A percentile compares a stretch with the other conserved stretches of the same genome.
Evolutionary conservation across 495 filamentous ascomycete genomes (phyloP).

Genomic region (Apiosordaria backusii): DNA sequence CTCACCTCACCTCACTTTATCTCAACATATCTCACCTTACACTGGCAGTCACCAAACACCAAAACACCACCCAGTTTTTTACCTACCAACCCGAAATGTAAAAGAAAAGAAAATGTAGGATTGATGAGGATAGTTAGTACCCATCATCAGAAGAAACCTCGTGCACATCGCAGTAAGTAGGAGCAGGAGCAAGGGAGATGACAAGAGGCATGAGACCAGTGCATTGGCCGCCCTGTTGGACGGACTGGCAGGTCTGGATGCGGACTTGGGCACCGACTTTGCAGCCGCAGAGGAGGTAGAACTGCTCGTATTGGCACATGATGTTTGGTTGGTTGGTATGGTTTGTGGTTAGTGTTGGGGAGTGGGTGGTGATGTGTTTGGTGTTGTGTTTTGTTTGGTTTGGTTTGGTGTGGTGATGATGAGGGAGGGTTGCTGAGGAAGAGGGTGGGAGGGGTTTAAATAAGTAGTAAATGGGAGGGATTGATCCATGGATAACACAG

Average conservation of each 20-base stretch:
- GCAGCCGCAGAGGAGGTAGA: background rate
- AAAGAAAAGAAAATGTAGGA: background rate
- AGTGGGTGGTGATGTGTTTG: background rate
- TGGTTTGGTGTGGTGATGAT: background rate
- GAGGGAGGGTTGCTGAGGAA: background rate
- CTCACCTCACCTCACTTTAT: too few species aligned
- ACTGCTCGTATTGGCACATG: background rate
- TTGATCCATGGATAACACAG: background rate
- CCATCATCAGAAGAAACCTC: background rate
- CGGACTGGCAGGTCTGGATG: background rate
- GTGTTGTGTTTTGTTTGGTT: background rate
- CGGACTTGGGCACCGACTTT: background rate
- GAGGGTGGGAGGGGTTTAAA: background rate
- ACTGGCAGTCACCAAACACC: background rate
- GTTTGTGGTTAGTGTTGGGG: background rate
- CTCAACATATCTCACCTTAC: too few species aligned
- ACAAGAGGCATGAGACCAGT: background rate
- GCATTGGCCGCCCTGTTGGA: background rate
- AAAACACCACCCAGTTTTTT: background rate
- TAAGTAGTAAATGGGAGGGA: background rate
- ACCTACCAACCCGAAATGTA: background rate
- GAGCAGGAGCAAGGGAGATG: background rate
- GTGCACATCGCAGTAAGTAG: background rate
- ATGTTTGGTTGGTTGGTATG: background rate
- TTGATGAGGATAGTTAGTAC: background rate